Evolutionary conservation across 2,329 filamentous ascomycete species (phyloP), one percentile per base, ranked within the genome.

Genomic region (Cercospora canescens): DNA sequence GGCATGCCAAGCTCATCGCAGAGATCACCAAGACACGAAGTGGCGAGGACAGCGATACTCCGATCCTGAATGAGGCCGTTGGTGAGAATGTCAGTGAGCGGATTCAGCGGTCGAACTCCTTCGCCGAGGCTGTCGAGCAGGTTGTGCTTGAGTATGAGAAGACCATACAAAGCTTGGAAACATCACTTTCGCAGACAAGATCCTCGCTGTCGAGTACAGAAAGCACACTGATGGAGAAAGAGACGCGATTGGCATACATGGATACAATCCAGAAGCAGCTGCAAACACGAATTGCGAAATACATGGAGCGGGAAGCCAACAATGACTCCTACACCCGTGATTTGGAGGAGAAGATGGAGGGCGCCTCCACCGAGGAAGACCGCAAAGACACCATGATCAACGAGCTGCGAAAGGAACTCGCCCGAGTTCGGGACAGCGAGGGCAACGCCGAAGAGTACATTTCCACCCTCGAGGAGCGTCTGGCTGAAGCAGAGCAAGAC

Each of bases 71-170:
- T 48, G 86, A 89, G 60, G 85, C 88, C 12, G 82, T 89, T 16
- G 92, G 89, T 62, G 93, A 94, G 76, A 92, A 84, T 71, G 92
- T 93, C 0, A 90, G 93, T 26, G 94, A 97, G 77, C 87, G 95
- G 61, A 82, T 98, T 70, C 96, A 97, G 77, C 89, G 95, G 45
- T 99, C 96, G 18, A 97, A 96, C 77, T 96, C 92, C 0, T 98
- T 99, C 76, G 94, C 94, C 1, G 91, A 96, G 76, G 94, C 94
- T 30, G 94, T 99, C 21, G 95, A 99, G 75, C 92, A 96, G 75
- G 93, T 99, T 24, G 93, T 99, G 3, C 83, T 98, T 57, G 95
- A 99, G 79, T 99, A 99, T 76, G 96, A 99, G 78, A 98, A 96
- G 84, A 99, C 96, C 0, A 99, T 99, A 58, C 94, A 98, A 77